These are phyloP conservation scores for Leccinum huronense DNA, from an alignment of 1,284 basidiomycete genomes.

Conservation along the genomic window DNA sequence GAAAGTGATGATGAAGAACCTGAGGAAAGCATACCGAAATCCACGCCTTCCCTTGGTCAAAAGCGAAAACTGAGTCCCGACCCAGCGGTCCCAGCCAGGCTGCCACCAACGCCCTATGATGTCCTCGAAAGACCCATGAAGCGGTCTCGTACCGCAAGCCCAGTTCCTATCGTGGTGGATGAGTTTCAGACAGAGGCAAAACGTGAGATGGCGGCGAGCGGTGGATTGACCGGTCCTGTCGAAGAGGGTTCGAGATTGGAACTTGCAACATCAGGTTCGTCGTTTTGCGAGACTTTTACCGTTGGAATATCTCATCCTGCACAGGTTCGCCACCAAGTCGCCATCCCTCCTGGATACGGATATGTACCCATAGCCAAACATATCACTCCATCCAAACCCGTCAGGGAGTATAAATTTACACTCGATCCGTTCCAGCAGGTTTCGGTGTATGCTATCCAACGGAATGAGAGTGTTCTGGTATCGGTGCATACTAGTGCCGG, in stretches of 20 bases:
- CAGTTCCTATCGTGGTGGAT: constrained; percentile 76
- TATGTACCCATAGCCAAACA: constrained; percentile 93
- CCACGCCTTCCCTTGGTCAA: constrained; percentile 11
- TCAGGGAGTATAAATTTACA: constrained; percentile 91
- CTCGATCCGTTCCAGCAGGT: constrained; percentile 98
- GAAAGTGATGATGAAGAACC: constrained; percentile 26
- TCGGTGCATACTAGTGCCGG: constrained; percentile 99
- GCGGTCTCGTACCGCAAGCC: constrained; percentile 40
- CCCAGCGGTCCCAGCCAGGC: neutral
- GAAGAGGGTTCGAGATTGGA: constrained; percentile 70
- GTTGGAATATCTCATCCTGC: constrained; percentile 10
- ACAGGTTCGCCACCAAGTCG: constrained; percentile 92
- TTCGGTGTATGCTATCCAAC: constrained; percentile 91
- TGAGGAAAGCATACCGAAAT: neutral
- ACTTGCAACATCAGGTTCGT: constrained; percentile 73
- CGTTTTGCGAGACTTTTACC: neutral
- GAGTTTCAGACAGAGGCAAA: constrained; percentile 90
- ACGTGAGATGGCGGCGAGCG: constrained; percentile 82
- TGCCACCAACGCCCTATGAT: constrained; percentile 9
- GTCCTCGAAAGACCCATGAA: constrained; percentile 23
- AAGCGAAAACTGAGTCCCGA: constrained; percentile 29
- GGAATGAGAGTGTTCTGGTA: constrained; percentile 96
- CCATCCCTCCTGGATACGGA: constrained; percentile 88
- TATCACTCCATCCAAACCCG: constrained; percentile 88
- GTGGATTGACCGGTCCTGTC: constrained; percentile 70